Percentiles rank a stretch among this genome's conserved stretches.
Evolutionary conservation across 768 basidiomycete genomes (phyloP).

Genomic region (Phanerodontia chrysosporium): DNA sequence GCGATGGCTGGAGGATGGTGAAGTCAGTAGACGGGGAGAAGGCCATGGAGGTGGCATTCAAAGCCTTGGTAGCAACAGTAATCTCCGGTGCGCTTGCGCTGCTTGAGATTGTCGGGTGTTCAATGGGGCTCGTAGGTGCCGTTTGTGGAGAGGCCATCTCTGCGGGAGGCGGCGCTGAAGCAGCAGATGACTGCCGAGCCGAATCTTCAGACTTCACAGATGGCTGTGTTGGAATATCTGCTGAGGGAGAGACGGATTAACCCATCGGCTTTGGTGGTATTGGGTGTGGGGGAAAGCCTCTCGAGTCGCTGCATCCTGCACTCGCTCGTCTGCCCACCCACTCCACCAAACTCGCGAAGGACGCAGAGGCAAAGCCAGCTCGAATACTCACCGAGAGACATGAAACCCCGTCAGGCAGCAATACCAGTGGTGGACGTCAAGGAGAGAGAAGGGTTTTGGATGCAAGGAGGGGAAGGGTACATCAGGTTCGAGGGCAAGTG

Average conservation of each 20-base stretch:
- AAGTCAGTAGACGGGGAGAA: slow-evolving; percentile 19
- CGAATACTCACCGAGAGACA: slow-evolving; percentile 21
- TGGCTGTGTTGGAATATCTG: slow-evolving; percentile 8
- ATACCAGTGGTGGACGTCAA: slow-evolving; percentile 2
- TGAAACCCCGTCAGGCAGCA: slow-evolving; percentile 10
- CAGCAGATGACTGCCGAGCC: not conserved
- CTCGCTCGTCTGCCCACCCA: not conserved
- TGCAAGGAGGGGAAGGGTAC: slow-evolving; percentile 19
- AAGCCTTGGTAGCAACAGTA: slow-evolving; percentile 4
- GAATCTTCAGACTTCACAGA: not conserved
- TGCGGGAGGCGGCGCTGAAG: slow-evolving; percentile 1
- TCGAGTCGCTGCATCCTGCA: not conserved
- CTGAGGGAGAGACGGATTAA: slow-evolving; percentile 1
- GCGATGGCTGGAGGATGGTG: slow-evolving; percentile 6
- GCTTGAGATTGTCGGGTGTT: slow-evolving; percentile 12
- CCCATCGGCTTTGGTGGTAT: not conserved
- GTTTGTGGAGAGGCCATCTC: slow-evolving; percentile 4
- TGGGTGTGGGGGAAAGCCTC: not conserved
- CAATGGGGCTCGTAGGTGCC: slow-evolving; percentile 18
- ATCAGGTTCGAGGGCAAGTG: slow-evolving; percentile 31
- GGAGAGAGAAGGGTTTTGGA: slow-evolving; percentile 11
- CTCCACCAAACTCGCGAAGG: not conserved
- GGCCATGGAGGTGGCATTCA: slow-evolving; percentile 12
- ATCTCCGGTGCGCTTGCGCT: slow-evolving; percentile 20
- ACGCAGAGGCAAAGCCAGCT: not conserved